Evolutionary conservation across 441 rosid genomes (phyloP), one percentile per base, ranked within the genome.

Genomic region (Aquilaria agallochum): DNA sequence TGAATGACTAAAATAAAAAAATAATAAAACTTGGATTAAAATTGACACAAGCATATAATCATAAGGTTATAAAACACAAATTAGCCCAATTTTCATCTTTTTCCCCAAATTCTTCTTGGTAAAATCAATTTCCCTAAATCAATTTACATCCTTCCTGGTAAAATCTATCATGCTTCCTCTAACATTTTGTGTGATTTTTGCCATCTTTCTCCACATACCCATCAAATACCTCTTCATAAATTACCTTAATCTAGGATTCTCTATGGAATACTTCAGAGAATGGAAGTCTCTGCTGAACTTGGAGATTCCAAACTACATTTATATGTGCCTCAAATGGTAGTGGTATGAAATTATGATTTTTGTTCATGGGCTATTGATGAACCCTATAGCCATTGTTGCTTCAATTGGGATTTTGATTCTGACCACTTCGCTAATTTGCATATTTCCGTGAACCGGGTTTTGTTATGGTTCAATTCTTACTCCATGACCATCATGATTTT

Each of bases 261-360:
- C 79, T 14, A 63, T 49, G 67, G 87, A 86, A 15, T 79, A 92
- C 66, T 76, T 77, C 61, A 81, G 60, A 44, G 89, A 85, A 75
- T 93, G 98, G 97, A 82, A 74, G 66, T 44, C 75, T 3, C 76
- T 90, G 5, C 31, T 90, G 53, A 71, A 75, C 56, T 72, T 93
- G 49, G 85, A 97, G 3, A 69, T 93, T 44, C 98, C 97, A 5
- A 90, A 96, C 72, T 90, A 96, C 75, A 47, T 86, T 53, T 93
- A 96, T 1, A 96, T 93, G 40, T 93, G 98, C 67, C 95, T 93
- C 15, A 97, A 93, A 72, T 93, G 98, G 98, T 93, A 97, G 98
- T 93, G 97, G 86, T 93, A 93, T 47, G 98, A 93, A 74, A 90
- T 93, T 70, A 90, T 93, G 97, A 93, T 87, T 59, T 50, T 93